phyloP scores from a whole-genome alignment of 345 rosid species.

The Jatropha curcas region DNA sequence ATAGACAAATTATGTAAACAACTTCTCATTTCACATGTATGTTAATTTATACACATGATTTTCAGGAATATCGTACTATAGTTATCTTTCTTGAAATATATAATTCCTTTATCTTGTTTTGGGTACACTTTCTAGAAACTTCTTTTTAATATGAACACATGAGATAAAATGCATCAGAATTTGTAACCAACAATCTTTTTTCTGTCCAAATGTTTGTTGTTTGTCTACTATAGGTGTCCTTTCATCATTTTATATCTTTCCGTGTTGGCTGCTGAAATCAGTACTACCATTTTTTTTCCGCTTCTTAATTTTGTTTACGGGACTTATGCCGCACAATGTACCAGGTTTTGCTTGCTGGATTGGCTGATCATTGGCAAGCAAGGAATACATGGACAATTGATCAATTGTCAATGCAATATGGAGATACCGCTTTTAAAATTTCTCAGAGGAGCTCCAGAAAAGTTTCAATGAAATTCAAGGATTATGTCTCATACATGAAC shows the following conservation, averaged over 20 bases:
- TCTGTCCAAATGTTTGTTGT: not conserved
- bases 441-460: slow-evolving; percentile 76
- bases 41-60: not conserved
- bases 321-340: slow-evolving; percentile 8
- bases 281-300: not conserved
- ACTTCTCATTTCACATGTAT: too few relatives aligned
- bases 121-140: not conserved
- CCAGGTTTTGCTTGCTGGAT: slow-evolving; percentile 79
- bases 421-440: slow-evolving; percentile 69
- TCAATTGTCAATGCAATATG: slow-evolving; percentile 57
- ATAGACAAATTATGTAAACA: too few relatives aligned
- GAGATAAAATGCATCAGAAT: slow-evolving; percentile 3
- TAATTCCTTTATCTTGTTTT: not conserved
- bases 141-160: not conserved
- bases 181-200: not conserved
- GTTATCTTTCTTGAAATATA: not conserved
- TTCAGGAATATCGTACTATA: too few relatives aligned
- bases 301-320: slow-evolving; percentile 7
- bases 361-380: slow-evolving; percentile 90
- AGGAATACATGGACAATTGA: slow-evolving; percentile 78
- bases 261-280: not conserved
- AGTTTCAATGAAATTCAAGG: slow-evolving; percentile 71
- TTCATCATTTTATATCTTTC: not conserved
- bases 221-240: not conserved
- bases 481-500: slow-evolving; percentile 74